Evolutionary conservation across 2,329 filamentous ascomycete species (phyloP), one percentile per base, ranked within the genome.

Genomic region (Lachnellula hyalina): DNA sequence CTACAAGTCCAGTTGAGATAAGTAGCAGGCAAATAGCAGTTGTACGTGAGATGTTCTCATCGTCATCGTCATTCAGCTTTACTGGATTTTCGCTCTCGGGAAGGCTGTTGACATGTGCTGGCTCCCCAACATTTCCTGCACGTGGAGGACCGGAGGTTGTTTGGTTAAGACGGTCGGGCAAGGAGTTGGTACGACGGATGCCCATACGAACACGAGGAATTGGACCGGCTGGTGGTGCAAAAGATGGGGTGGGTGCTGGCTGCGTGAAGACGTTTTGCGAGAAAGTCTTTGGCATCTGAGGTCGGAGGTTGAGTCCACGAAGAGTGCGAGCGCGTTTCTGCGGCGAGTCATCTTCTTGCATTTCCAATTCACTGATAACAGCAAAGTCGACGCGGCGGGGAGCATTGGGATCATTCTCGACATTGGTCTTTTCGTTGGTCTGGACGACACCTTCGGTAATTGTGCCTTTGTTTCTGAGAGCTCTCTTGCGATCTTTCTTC

Each of bases 161-260:
- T 50, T 74, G 72, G 57, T 80, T 82, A 8, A 90, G 77, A 17
- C 85, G 80, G 63, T 87, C 86, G 0, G 88, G 88, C 2, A 91
- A 77, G 0, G 88, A 91, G 67, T 82, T 89, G 19, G 87, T 89
- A 52, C 88, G 80, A 53, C 86, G 84, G 51, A 90, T 83, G n/a
- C 82, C 81, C 61, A 82, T 81, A 42, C 80, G 76, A 55, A 85
- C 78, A 32, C 79, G 77, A 5, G 82, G 81, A 44, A 83, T 75
- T 11, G 77, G 74, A 2, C 80, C 76, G 32, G 58, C 49, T 7
- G 53, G 40, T 45, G 60, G 59, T 11, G 53, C 44, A 8, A 58
- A 55, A 15, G 48, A 34, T 3, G 74, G 64, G 4, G 66, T 65
- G 6, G 68, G 55, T 2, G 71, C 66, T 5, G 74, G 72, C 55